Conservation (phyloP, 306 rosid species). For the Datisca glomerata region DNA sequence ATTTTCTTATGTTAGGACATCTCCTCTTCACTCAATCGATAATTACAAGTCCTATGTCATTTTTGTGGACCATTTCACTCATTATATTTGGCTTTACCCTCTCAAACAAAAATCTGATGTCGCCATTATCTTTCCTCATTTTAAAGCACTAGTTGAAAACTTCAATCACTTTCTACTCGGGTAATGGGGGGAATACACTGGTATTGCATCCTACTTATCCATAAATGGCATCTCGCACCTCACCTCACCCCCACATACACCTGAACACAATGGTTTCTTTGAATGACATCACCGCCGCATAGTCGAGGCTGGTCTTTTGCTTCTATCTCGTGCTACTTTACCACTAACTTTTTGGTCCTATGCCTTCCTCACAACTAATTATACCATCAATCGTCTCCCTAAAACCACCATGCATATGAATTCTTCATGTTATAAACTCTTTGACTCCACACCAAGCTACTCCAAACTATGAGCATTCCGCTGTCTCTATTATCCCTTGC, state of each 20-base stretch:
- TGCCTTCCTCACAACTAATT: neutral
- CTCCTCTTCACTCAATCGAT: neutral
- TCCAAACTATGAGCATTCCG: neutral
- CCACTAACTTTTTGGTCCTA: neutral
- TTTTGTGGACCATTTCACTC: constrained; percentile 1
- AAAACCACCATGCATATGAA: neutral
- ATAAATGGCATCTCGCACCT: neutral
- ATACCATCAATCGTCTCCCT: neutral
- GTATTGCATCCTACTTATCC: neutral
- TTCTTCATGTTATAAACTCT: neutral
- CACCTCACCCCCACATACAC: neutral
- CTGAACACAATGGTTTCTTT: neutral
- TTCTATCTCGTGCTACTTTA: neutral
- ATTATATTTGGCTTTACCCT: neutral
- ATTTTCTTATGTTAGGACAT: neutral
- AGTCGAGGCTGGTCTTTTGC: neutral
- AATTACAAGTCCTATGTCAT: neutral
- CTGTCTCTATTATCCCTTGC: neutral
- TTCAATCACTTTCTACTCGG: neutral
- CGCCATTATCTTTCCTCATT: neutral
- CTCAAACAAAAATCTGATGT: neutral
- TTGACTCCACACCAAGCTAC: neutral
- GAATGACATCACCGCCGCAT: neutral
- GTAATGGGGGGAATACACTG: neutral
- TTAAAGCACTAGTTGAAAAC: neutral